phyloP scores from a whole-genome alignment of 768 basidiomycete genomes.

The Pleurotus eryngii region DNA sequence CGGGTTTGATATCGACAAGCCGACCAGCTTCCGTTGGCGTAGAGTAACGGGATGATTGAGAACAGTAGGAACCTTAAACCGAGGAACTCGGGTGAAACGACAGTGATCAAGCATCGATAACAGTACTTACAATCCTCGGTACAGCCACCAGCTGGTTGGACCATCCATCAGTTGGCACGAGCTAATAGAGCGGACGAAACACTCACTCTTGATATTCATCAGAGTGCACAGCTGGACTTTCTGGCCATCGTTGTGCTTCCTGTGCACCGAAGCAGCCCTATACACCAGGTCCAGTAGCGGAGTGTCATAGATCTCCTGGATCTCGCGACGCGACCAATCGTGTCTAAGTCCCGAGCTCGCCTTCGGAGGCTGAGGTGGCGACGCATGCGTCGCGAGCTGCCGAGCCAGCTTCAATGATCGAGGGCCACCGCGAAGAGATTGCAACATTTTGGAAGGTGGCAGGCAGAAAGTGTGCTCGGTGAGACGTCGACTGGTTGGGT shows the following conservation, averaged over 20 bases:
- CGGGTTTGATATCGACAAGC: constrained; percentile 86
- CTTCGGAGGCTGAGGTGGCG: constrained; percentile 21
- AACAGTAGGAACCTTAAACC: constrained; percentile 86
- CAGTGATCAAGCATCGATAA: neutral
- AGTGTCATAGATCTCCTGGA: constrained; percentile 80
- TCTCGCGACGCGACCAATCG: constrained; percentile 76
- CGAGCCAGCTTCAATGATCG: constrained; percentile 33
- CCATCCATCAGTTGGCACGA: constrained; percentile 11
- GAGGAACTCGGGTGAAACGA: constrained; percentile 3
- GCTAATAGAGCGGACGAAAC: constrained; percentile 19
- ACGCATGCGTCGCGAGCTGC: constrained; percentile 62
- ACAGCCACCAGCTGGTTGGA: constrained; percentile 79
- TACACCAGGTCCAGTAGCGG: constrained; percentile 90
- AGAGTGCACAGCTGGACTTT: constrained; percentile 96
- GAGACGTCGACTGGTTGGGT: constrained; percentile 5
- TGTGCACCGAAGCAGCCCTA: constrained; percentile 79
- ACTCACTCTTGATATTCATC: constrained; percentile 97
- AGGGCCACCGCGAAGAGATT: constrained; percentile 1
- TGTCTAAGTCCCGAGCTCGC: constrained; percentile 38
- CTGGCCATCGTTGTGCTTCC: constrained; percentile 80
- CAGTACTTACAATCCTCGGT: constrained; percentile 81
- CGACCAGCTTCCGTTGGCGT: constrained; percentile 87
- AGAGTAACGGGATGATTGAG: constrained; percentile 91
- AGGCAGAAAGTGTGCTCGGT: constrained; percentile 11
- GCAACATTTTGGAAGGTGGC: constrained; percentile 10